Percentiles rank a stretch among this genome's conserved stretches.
Conservation (phyloP, 345 rosid genomes). For the Syzygium aqueum region DNA sequence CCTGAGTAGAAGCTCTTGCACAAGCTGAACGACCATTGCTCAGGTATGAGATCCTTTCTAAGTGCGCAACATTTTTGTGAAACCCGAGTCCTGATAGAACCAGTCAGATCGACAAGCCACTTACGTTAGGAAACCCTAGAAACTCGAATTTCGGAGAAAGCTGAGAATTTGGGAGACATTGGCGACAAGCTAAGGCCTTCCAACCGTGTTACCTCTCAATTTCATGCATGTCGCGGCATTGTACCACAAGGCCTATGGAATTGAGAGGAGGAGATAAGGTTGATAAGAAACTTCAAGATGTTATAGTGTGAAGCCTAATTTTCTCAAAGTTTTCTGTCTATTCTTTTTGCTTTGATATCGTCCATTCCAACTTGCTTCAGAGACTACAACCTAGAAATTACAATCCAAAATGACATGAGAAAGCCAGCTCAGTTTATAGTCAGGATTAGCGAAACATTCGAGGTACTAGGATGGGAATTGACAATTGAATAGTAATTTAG, state of each 20-base stretch:
- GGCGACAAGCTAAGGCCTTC: background rate
- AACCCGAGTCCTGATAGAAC: background rate
- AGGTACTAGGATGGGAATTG: background rate
- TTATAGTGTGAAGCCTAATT: background rate
- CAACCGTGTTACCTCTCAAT: background rate
- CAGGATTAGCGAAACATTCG: background rate
- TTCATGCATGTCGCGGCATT: background rate
- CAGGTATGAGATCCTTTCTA: background rate
- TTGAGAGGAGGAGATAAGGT: background rate
- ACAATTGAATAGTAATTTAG: background rate
- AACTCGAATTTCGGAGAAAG: background rate
- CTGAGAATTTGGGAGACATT: background rate
- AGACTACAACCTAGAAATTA: no score
- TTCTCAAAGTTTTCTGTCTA: background rate
- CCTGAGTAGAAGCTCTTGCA: background rate
- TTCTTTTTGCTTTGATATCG: no score
- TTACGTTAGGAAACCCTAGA: background rate
- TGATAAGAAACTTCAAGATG: background rate
- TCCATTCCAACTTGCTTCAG: no score
- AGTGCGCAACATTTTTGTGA: background rate
- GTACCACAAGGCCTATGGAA: background rate
- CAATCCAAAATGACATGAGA: background rate
- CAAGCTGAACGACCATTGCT: background rate
- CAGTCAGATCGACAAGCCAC: background rate
- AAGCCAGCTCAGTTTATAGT: background rate